A percentile compares a stretch with the other conserved stretches of the same genome.
Evolutionary conservation across 1,284 basidiomycete species (phyloP).

Genomic region (Ceratobasidium sp.): DNA sequence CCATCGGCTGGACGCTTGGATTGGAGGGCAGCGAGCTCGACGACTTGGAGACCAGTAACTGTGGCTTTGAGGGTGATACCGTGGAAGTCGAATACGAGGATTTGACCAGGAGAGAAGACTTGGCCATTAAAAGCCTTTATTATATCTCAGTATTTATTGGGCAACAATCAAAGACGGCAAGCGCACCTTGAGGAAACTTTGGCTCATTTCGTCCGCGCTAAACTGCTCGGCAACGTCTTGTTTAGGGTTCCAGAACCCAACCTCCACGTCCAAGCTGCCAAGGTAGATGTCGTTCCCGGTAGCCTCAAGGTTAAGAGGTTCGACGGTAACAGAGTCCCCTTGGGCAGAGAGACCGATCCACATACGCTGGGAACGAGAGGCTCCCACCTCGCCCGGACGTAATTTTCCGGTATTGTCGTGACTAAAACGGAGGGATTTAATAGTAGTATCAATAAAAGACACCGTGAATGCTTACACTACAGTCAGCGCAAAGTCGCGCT

Average conservation of each 20-base stretch:
- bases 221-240: slow-evolving; percentile 79
- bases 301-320: slow-evolving; percentile 71
- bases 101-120: slow-evolving; percentile 80
- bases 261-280: slow-evolving; percentile 82
- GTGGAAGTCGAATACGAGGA: slow-evolving; percentile 91
- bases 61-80: slow-evolving; percentile 85
- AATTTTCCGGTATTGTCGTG: slow-evolving; percentile 82
- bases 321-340: slow-evolving; percentile 82
- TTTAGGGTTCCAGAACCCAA: slow-evolving; percentile 77
- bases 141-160: background rate
- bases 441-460: slow-evolving; percentile 21
- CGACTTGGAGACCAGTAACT: slow-evolving; percentile 74
- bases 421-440: slow-evolving; percentile 59
- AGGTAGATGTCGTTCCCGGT: slow-evolving; percentile 78
- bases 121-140: slow-evolving; percentile 67
- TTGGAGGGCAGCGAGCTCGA: slow-evolving; percentile 78
- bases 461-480: slow-evolving; percentile 68
- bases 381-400: slow-evolving; percentile 72
- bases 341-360: slow-evolving; percentile 87
- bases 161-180: background rate
- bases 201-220: slow-evolving; percentile 87
- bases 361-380: slow-evolving; percentile 78
- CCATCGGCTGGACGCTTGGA: slow-evolving; percentile 58
- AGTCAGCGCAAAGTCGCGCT: slow-evolving; percentile 77
- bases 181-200: slow-evolving; percentile 73